Base-by-base conservation (phyloP, 179 eudicot genomes). In the Heliamphora pulchella region DNA sequence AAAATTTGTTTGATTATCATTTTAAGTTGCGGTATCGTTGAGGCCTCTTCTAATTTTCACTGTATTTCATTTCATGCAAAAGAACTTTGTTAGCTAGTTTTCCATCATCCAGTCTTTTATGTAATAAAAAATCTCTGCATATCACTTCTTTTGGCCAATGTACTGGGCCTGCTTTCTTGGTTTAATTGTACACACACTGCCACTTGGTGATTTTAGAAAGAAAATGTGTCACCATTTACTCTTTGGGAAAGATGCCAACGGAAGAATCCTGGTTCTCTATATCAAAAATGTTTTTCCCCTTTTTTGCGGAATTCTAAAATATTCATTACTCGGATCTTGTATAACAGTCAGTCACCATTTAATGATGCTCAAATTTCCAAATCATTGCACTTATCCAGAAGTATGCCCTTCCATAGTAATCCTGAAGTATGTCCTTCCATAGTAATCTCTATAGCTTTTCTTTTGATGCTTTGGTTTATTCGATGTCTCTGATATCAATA, bases 131-230 rank as follows among this genome's bases (percentile, higher is more conserved):
- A 51, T 50, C 18, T 50, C 2, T 48, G 15, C 75, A 8, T 10
- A 47, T 71, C 53, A 47, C 15, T n/a, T 46, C 54, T 70, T 18
- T 2, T 47, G 8, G 41, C 39, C 2, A 10, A 2, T 53, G 11
- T 18, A 51, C 9, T 5, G 1, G 44, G 76, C 4, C 76, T 51
- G 31, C 61, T 46, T 50, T 5, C 76, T 73, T 53, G 3, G 18
- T 55, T 73, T 22, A 47, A 46, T 20, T 20, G 44, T 73, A n/a
- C 62, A 41, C 17, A 46, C 18, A 51, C 46, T 73, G 76, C 31
- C 46, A 73, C 76, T 53, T 7, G 11, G 61, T 73, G 75, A 71
- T 31, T 53, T 53, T 73, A 61, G 43, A 57, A 53, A 73, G 47
- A 53, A 73, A 73, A 41, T 71, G 41, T 71, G 48, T 41, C 5